phyloP scores from a whole-genome alignment of 768 basidiomycete genomes.

The Ramaria sp. region DNA sequence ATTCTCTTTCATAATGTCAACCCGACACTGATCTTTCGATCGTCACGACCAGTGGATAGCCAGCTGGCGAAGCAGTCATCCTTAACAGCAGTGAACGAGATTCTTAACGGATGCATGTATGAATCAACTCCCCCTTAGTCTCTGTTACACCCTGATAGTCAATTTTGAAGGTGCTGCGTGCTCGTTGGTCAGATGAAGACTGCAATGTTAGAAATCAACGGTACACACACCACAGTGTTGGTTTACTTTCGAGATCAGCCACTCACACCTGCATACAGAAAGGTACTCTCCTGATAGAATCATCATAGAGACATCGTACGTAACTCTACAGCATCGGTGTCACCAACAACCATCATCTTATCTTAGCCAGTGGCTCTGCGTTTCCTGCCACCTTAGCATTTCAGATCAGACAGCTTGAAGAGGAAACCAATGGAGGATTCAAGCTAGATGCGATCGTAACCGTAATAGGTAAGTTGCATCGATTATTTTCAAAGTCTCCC shows the following conservation, averaged over 20 bases:
- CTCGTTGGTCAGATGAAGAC: slow-evolving; percentile 92
- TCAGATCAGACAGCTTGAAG: slow-evolving; percentile 83
- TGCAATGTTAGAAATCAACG: slow-evolving; percentile 80
- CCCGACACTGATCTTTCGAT: background rate
- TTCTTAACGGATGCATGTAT: slow-evolving; percentile 93
- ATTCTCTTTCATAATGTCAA: slow-evolving; percentile 3
- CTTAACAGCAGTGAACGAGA: slow-evolving; percentile 82
- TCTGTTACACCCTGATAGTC: background rate
- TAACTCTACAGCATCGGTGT: slow-evolving; percentile 9
- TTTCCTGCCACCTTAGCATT: slow-evolving; percentile 94
- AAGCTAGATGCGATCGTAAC: slow-evolving; percentile 86
- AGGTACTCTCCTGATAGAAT: slow-evolving; percentile 82
- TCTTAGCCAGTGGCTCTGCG: slow-evolving; percentile 62
- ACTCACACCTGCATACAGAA: slow-evolving; percentile 31
- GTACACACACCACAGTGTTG: slow-evolving; percentile 23
- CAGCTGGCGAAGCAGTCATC: slow-evolving; percentile 79
- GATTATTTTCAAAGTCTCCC: background rate
- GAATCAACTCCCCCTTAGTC: slow-evolving; percentile 17
- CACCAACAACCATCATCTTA: background rate
- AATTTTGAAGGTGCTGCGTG: slow-evolving; percentile 65
- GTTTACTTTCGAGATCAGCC: background rate
- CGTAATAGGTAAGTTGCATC: slow-evolving; percentile 39
- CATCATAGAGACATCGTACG: slow-evolving; percentile 90
- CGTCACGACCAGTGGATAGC: slow-evolving; percentile 60
- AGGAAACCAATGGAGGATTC: slow-evolving; percentile 61